Evolutionary conservation across 805 yeast genomes (phyloP), one percentile per base, ranked within the genome.

Genomic region (Yarrowia yakushimensis): DNA sequence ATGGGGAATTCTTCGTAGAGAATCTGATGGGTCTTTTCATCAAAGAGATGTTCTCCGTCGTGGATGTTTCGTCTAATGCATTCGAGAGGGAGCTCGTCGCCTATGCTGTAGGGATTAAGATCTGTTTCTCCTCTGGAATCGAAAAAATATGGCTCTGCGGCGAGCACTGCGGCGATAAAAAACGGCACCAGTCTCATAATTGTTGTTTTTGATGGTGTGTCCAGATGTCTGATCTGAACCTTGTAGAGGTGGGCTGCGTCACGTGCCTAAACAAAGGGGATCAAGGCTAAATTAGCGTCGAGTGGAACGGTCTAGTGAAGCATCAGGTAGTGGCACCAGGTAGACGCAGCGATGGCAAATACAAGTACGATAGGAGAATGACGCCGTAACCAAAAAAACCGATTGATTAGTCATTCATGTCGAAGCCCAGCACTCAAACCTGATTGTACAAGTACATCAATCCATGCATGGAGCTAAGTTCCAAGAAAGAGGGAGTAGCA

Each of bases 1-100:
- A 67, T 73, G 2, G 90, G 88, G 67, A 87, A 85, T 4, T 81
- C 75, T 1, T 72, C 78, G 67, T 84, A 87, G 17, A 86, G 71
- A 62, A 88, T 82, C 33, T 52, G 43, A 63, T 82, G 76, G 9
- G 82, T 81, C 18, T 80, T 74, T n/a, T 77, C 78, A 69, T 86
- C 90, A 65, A 85, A 85, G 63, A 81, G 78, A 74, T 88, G 93
- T 70, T 88, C 93, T 62, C 94, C 94, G 65, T 79, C 82, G 67
- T 86, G 89, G 60, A 88, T 87, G 66, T 85, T 82, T 68, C 94
- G 77, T 55, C 81, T 72, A 64, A 85, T 87, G 71, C 94, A 88
- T 66, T 80, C 82, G 57, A 86, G 68, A 45, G 78, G 73, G 9
- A 55, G 61, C 1, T 37, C 37, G 48, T 55, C 61, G 28, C 61